Base-by-base conservation (phyloP, 768 basidiomycete genomes). In the Hygrophorus pudorinus region DNA sequence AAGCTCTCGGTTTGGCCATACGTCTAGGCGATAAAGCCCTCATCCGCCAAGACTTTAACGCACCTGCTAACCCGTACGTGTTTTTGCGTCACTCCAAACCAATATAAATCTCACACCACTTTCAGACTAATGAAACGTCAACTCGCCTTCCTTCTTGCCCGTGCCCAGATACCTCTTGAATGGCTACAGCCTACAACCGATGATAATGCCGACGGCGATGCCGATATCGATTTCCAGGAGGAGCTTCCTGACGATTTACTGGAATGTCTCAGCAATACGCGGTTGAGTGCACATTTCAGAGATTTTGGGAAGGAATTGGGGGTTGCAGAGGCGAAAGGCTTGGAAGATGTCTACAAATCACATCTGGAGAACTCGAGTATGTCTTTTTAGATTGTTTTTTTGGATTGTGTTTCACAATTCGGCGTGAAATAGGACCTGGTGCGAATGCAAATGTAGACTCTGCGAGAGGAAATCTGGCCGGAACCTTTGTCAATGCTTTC, bases 401-500 rank as follows among this genome's bases (percentile, higher is more conserved):
- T 28, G 21, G 31, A 47, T 18, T 42, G n/a, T 7, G 5, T 33
- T 6, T 27, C 41, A 28, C 31, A 38, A 13, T 41, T 45, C 9
- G 34, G 35, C 17, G 31, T 50, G 21, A 33, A 29, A 9, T 47
- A 85, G 83, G 82, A 50, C 68, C 80, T 24, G 73, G 78, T 18
- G 67, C 81, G 10, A 75, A 81, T 2, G 72, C 84, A 0, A 86
- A 80, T 47, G 81, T 96, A 38, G 93, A 97, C 56, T 96, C 93
- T 5, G 94, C 96, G 17, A 76, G 87, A 46, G 91, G 83, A 35
- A 98, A 97, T 63, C 65, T 98, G 47, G 94, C 96, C 0, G 88
- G 91, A 2, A 96, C 94, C 1, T 98, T 98, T 51, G 96, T 99
- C 50, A 98, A 99, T 56, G 96, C 92, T 1, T 99, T 98, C 48